Evolutionary conservation across 169 alveolate genomes (phyloP).

Genomic region (Cryptosporidium sp.): DNA sequence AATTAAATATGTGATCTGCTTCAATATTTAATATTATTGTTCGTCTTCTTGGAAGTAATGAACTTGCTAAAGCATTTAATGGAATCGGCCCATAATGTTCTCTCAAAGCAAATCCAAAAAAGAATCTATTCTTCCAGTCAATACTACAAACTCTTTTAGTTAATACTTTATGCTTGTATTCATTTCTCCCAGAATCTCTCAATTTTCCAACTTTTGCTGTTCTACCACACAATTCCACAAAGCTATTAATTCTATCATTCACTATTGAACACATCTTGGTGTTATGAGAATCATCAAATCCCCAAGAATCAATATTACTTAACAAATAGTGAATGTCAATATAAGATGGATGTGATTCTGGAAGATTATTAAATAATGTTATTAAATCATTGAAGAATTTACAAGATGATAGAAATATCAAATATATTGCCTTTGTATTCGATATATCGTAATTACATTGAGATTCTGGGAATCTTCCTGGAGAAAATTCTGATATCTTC

Average conservation of each 20-base stretch:
- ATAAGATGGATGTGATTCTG: slow-evolving; percentile 45
- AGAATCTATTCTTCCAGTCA: slow-evolving; percentile 62
- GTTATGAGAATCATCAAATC: slow-evolving; percentile 32
- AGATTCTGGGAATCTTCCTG: slow-evolving; percentile 38
- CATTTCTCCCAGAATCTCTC: background rate
- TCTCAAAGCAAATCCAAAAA: slow-evolving; percentile 33
- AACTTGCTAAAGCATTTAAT: slow-evolving; percentile 30
- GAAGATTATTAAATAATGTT: slow-evolving; percentile 20
- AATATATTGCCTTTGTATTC: slow-evolving; percentile 33
- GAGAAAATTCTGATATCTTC: slow-evolving; percentile 21
- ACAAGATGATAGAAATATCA: slow-evolving; percentile 37
- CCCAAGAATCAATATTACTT: slow-evolving; percentile 32
- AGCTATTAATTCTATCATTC: background rate
- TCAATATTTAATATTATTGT: slow-evolving; percentile 56
- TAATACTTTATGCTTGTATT: background rate
- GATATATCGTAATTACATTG: slow-evolving; percentile 48
- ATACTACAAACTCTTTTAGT: slow-evolving; percentile 14
- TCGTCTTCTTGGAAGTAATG: slow-evolving; percentile 58
- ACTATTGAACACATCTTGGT: slow-evolving; percentile 42
- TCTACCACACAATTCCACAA: slow-evolving; percentile 14
- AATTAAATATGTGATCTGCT: slow-evolving; percentile 44
- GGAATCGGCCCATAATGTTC: slow-evolving; percentile 47
- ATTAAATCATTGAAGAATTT: slow-evolving; percentile 32
- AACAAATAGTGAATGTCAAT: slow-evolving; percentile 15
- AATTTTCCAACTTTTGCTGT: background rate